These are phyloP conservation scores for Globisporangium heterothallicum DNA, from an alignment of 352 stramenopile genomes.

Conservation along the genomic window DNA sequence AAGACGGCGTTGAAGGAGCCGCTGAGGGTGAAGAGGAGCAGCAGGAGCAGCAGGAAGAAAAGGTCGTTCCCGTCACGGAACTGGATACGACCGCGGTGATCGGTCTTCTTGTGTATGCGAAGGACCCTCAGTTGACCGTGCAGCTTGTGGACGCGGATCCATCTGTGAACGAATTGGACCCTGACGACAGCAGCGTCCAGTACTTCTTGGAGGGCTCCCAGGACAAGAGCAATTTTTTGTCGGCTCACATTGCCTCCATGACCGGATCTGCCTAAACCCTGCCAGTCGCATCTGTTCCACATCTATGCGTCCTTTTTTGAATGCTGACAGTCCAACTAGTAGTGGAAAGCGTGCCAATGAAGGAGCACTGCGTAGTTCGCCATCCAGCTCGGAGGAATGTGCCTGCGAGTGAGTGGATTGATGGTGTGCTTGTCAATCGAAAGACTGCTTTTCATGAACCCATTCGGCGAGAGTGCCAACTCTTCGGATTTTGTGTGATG, in stretches of 20 bases:
- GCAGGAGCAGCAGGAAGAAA: conserved; percentile 9
- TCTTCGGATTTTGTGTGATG: too few relatives aligned
- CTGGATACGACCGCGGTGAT: conserved; percentile 20
- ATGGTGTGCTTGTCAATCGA: too few relatives aligned
- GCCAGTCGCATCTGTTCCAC: too few relatives aligned
- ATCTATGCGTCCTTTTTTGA: too few relatives aligned
- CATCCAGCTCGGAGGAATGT: too few relatives aligned
- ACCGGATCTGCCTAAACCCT: neutral
- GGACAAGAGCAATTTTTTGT: conserved; percentile 16
- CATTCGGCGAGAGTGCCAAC: too few relatives aligned
- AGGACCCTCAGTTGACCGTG: conserved; percentile 21
- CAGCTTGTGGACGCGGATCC: conserved; percentile 12
- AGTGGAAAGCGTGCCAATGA: too few relatives aligned
- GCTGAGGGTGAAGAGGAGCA: conserved; percentile 6
- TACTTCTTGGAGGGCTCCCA: conserved; percentile 12
- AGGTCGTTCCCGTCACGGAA: conserved; percentile 11
- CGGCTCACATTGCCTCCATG: conserved; percentile 9
- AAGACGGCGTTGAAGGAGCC: conserved; percentile 14
- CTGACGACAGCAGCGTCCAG: conserved; percentile 23
- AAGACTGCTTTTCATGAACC: too few relatives aligned
- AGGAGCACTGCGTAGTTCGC: too few relatives aligned
- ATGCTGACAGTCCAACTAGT: too few relatives aligned
- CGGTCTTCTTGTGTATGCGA: conserved; percentile 29
- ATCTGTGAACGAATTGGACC: conserved; percentile 14
- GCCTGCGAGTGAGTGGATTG: too few relatives aligned